Evolutionary conservation across 805 yeast genomes (phyloP).

Genomic region (Suhomyces sp.): DNA sequence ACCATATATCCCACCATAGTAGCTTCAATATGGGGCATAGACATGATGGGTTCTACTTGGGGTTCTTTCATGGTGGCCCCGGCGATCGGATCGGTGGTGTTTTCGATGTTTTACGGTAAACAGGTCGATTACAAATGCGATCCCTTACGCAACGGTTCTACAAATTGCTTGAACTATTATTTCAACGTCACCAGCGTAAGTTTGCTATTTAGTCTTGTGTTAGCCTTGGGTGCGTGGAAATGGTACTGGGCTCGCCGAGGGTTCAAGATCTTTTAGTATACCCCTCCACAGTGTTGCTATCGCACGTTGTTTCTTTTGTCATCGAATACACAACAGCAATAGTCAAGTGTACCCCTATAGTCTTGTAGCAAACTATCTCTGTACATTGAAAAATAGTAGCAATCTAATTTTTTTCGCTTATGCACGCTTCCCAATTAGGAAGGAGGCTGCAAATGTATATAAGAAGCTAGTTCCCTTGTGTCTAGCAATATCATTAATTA

Average conservation of each 20-base stretch:
- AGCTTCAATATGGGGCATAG: conserved; percentile 83
- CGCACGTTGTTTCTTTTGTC: neutral
- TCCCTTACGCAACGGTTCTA: conserved; percentile 2
- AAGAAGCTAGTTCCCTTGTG: neutral
- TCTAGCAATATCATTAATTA: neutral
- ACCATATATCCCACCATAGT: conserved; percentile 84
- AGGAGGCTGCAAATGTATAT: neutral
- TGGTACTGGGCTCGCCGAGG: conserved; percentile 31
- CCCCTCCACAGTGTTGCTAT: neutral
- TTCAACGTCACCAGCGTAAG: conserved; percentile 26
- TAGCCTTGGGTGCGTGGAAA: conserved; percentile 28
- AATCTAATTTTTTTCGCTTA: neutral
- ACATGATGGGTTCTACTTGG: conserved; percentile 88
- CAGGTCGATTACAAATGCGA: conserved; percentile 49
- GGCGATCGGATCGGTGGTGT: conserved; percentile 71
- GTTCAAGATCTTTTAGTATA: conserved; percentile 17
- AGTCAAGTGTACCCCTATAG: neutral
- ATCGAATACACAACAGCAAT: neutral
- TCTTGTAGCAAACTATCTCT: neutral
- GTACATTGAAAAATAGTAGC: neutral
- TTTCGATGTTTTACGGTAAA: conserved; percentile 67
- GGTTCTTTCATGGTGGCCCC: conserved; percentile 88
- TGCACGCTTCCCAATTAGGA: neutral
- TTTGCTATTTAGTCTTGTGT: conserved; percentile 21
- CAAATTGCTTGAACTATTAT: conserved; percentile 25